Evolutionary conservation across 2,329 filamentous ascomycete species (phyloP).

Genomic region (Coniochaeta ligniaria): DNA sequence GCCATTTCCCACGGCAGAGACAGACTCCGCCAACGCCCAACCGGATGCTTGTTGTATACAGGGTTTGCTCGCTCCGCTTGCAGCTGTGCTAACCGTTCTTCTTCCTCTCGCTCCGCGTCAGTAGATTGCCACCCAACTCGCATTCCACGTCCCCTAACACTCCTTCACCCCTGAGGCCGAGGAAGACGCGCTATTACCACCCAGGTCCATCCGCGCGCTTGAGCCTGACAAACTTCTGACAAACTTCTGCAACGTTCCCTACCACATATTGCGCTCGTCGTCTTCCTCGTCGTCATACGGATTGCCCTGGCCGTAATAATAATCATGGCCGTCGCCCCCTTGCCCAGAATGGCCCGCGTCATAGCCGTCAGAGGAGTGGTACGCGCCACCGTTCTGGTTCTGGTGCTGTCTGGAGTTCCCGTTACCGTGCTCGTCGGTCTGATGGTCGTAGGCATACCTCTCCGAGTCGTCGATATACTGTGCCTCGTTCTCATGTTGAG

Average conservation of each 20-base stretch:
- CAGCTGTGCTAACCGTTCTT: background rate
- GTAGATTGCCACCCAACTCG: background rate
- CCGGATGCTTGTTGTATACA: constrained; percentile 2
- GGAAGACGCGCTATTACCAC: too few species aligned
- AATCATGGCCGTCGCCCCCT: constrained; percentile 7
- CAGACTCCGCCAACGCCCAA: background rate
- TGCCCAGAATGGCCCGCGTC: constrained; percentile 1
- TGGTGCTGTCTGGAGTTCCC: background rate
- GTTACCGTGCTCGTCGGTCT: constrained; percentile 6
- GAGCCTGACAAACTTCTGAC: background rate
- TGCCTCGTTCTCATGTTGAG: constrained; percentile 13
- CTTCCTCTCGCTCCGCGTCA: background rate
- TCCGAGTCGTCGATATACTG: constrained; percentile 26
- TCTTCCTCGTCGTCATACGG: constrained; percentile 3
- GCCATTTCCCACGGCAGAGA: background rate
- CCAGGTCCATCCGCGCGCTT: background rate
- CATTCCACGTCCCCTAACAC: too few species aligned
- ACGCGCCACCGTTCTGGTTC: constrained; percentile 6
- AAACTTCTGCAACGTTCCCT: background rate
- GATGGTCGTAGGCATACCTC: constrained; percentile 26
- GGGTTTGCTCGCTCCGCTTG: background rate
- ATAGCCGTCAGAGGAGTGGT: constrained; percentile 5
- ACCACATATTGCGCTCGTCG: constrained; percentile 6
- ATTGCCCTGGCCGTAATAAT: constrained; percentile 10
- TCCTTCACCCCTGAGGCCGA: too few species aligned